Percentiles rank a stretch among this genome's conserved stretches.
These are phyloP conservation scores for Podaxis rugospora DNA, from an alignment of 768 basidiomycete species.

Conservation along the genomic window DNA sequence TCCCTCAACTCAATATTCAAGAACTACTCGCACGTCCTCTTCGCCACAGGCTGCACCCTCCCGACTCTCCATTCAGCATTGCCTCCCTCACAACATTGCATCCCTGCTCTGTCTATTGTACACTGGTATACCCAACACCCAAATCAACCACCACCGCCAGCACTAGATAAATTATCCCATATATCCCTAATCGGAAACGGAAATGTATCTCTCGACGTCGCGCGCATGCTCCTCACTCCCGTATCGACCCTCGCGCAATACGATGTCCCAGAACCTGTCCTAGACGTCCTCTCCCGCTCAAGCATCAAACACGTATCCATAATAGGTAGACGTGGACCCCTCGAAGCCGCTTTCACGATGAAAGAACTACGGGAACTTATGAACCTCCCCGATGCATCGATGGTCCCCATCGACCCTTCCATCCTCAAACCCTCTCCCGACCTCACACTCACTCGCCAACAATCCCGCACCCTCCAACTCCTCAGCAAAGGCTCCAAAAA, in stretches of 20 bases:
- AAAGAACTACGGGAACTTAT: constrained; percentile 92
- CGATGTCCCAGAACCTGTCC: constrained; percentile 74
- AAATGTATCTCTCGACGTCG: constrained; percentile 91
- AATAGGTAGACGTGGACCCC: constrained; percentile 80
- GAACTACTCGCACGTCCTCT: constrained; percentile 81
- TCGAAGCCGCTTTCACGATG: constrained; percentile 85
- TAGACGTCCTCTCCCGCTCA: constrained; percentile 61
- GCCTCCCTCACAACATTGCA: constrained; percentile 43
- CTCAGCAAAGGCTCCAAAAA: constrained; percentile 60
- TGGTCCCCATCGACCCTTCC: constrained; percentile 54
- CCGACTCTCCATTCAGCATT: constrained; percentile 55
- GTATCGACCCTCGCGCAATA: constrained; percentile 58
- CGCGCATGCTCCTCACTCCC: constrained; percentile 80
- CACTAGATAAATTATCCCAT: constrained; percentile 61
- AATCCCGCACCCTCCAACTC: constrained; percentile 61
- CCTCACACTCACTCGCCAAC: constrained; percentile 50
- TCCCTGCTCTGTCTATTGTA: constrained; percentile 80
- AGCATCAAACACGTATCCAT: constrained; percentile 75
- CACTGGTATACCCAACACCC: constrained; percentile 98
- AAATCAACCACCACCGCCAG: constrained; percentile 52
- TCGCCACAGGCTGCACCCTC: constrained; percentile 81
- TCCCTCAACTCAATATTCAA: constrained; percentile 56
- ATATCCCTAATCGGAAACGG: constrained; percentile 90
- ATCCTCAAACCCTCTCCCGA: constrained; percentile 32
- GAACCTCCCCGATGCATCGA: constrained; percentile 55